These are phyloP conservation scores for Lophiotrema nucula DNA, from an alignment of 495 filamentous ascomycete genomes.

Conservation along the genomic window DNA sequence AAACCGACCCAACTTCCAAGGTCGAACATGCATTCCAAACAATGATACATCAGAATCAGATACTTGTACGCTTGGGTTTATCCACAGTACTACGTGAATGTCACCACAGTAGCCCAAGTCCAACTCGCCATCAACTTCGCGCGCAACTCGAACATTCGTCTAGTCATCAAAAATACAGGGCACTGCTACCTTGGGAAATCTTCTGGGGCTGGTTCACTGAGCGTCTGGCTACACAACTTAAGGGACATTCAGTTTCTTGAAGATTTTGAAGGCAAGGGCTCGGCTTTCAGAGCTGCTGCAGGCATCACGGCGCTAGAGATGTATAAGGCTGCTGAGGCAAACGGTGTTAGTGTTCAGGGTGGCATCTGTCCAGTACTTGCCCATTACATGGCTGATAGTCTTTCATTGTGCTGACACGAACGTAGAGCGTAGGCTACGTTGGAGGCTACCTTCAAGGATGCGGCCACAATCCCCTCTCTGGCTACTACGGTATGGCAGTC, in stretches of 20 bases:
- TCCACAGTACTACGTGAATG: constrained; percentile 59
- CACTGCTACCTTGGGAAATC: constrained; percentile 42
- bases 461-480: constrained; percentile 19
- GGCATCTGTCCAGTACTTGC: constrained; percentile 26
- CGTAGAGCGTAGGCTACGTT: constrained; percentile 23
- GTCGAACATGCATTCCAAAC: constrained; percentile 1
- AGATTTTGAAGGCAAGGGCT: constrained; percentile 1
- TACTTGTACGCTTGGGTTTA: constrained; percentile 57
- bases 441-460: constrained; percentile 23
- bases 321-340: constrained; percentile 15
- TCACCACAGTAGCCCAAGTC: constrained; percentile 53
- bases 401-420: neutral
- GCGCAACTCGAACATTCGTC: constrained; percentile 54
- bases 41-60: neutral
- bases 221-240: constrained; percentile 27
- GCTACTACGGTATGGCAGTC: constrained; percentile 22
- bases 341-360: constrained; percentile 6
- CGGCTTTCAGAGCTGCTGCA: constrained; percentile 5
- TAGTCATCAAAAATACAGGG: constrained; percentile 70
- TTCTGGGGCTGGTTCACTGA: constrained; percentile 10
- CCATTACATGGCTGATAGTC: too few species aligned
- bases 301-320: constrained; percentile 15
- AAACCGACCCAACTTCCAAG: constrained; percentile 16
- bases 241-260: constrained; percentile 15
- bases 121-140: constrained; percentile 64